Evolutionary conservation across 2,329 filamentous ascomycete genomes (phyloP).

Genomic region (Bisporella sp.): DNA sequence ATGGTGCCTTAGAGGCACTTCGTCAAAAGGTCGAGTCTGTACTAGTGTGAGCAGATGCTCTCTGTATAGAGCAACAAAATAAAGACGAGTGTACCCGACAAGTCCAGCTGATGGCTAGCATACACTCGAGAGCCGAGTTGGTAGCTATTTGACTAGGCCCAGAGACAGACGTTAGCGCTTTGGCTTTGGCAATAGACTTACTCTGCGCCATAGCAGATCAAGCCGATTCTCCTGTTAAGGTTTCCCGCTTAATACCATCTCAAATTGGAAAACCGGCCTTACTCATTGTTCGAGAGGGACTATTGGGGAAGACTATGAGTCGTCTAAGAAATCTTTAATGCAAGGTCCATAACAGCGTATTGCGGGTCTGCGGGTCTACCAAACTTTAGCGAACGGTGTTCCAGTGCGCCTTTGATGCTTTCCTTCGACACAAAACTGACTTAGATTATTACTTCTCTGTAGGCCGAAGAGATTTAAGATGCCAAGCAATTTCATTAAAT

Average conservation of each 20-base stretch:
- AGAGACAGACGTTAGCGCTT: conserved; percentile 15
- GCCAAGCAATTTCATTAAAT: background rate
- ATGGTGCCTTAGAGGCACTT: conserved; percentile 15
- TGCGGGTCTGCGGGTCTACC: conserved; percentile 22
- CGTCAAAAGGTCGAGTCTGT: conserved; percentile 7
- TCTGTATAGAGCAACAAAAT: conserved; percentile 22
- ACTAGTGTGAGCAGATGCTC: conserved; percentile 20
- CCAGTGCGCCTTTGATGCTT: background rate
- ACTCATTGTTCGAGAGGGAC: conserved; percentile 26
- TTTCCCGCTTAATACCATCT: conserved; percentile 10
- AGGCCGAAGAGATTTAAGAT: background rate
- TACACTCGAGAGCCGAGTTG: conserved; percentile 16
- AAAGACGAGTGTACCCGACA: conserved; percentile 14
- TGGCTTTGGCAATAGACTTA: conserved; percentile 23
- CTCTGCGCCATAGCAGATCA: conserved; percentile 4
- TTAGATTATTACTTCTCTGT: background rate
- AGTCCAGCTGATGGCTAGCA: conserved; percentile 19
- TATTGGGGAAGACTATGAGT: conserved; percentile 32
- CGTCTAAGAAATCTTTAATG: conserved; percentile 26
- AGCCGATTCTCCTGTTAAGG: background rate
- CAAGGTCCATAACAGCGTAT: conserved; percentile 15
- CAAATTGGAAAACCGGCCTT: conserved; percentile 1
- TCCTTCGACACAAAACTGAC: background rate
- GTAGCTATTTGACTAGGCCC: conserved; percentile 23
- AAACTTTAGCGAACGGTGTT: conserved; percentile 18